Percentiles rank a stretch among this genome's conserved stretches.
phyloP scores from a whole-genome alignment of 1,284 basidiomycete species.

The Naganishia sp. region DNA sequence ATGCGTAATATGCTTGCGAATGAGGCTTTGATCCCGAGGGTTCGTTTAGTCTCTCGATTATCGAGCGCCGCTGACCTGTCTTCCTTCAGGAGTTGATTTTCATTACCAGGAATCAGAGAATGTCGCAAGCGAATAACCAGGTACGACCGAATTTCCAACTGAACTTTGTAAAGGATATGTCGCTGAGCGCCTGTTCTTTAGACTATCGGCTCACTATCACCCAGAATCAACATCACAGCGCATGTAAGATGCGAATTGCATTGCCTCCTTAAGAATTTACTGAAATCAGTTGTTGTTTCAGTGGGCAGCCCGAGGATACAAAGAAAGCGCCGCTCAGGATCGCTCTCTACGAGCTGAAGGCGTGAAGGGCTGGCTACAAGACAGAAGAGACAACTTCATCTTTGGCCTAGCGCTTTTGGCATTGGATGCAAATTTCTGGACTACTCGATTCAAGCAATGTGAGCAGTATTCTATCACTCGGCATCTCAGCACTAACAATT shows the following conservation, averaged over 20 bases:
- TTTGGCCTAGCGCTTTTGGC: conserved; percentile 54
- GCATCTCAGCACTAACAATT: not conserved
- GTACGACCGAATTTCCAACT: conserved; percentile 43
- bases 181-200: not conserved
- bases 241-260: conserved; percentile 60
- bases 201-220: conserved; percentile 56
- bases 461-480: conserved; percentile 32
- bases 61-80: conserved; percentile 14
- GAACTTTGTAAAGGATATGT: not conserved
- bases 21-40: conserved; percentile 56
- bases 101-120: conserved; percentile 77
- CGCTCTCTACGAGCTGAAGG: conserved; percentile 51
- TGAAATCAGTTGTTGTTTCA: conserved; percentile 45
- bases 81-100: conserved; percentile 77
- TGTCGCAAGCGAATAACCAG: conserved; percentile 59
- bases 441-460: conserved; percentile 49
- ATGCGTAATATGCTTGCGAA: conserved; percentile 58
- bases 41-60: conserved; percentile 35
- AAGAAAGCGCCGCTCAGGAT: conserved; percentile 61
- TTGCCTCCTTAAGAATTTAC: conserved; percentile 39
- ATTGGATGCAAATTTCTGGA: conserved; percentile 56
- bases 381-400: conserved; percentile 49
- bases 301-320: conserved; percentile 55
- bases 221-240: conserved; percentile 80
- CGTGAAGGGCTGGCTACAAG: conserved; percentile 48